Percentiles rank a stretch among this genome's conserved stretches.
Conservation (phyloP, 73 alveolate species). For the Urostyla sp. region DNA sequence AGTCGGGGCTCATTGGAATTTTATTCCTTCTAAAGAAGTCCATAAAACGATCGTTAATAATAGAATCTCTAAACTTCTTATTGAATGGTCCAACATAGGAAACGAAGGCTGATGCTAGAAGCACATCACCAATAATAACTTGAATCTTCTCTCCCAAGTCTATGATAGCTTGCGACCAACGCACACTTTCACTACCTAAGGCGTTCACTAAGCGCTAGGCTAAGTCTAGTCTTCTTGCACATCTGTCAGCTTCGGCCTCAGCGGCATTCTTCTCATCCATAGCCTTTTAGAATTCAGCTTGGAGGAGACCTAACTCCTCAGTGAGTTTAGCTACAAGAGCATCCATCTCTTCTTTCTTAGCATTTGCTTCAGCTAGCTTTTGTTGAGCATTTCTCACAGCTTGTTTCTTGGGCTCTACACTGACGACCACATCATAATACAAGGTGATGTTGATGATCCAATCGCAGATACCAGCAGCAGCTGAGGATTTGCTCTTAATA, state of each 20-base stretch:
- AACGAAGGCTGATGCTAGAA: conserved; percentile 98
- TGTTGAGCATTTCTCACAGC: conserved; percentile 94
- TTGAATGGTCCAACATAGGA: conserved; percentile 99
- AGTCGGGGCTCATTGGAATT: conserved; percentile 96
- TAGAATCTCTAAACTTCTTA: conserved; percentile 96
- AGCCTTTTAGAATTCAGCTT: conserved; percentile 97
- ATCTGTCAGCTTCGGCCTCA: conserved; percentile 96
- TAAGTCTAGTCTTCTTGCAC: conserved; percentile 96
- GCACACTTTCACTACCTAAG: conserved; percentile 96
- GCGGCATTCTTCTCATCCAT: conserved; percentile 99
- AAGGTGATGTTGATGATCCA: conserved; percentile 94
- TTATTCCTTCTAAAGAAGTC: conserved; percentile 93
- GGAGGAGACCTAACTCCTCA: conserved; percentile 88
- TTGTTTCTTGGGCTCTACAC: conserved; percentile 99
- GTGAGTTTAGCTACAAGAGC: conserved; percentile 92
- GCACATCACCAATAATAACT: conserved; percentile 98
- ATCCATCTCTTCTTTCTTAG: conserved; percentile 92
- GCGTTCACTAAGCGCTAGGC: conserved; percentile 98
- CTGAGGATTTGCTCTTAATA: conserved; percentile 81
- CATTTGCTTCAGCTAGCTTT: conserved; percentile 96
- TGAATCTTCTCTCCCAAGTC: conserved; percentile 86
- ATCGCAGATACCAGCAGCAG: conserved; percentile 92
- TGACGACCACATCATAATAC: conserved; percentile 98
- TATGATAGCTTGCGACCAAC: conserved; percentile 95
- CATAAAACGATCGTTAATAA: conserved; percentile 93